These are phyloP conservation scores for Bipolaris oryzae DNA, from an alignment of 2,329 filamentous ascomycete genomes.

Conservation along the genomic window DNA sequence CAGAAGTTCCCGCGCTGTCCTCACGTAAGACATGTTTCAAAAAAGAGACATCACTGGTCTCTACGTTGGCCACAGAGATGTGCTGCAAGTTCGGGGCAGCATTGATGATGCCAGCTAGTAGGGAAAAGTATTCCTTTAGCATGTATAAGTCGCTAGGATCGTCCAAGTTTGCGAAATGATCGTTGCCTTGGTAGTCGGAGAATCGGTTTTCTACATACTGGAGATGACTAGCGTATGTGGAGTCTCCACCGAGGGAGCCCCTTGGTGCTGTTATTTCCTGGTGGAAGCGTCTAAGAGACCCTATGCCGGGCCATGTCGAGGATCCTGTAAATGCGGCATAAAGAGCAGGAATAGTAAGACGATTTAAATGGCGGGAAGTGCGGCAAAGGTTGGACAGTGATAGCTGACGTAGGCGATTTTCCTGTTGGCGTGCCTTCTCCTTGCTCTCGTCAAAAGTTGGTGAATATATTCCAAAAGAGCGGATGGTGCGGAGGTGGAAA, in stretches of 20 bases:
- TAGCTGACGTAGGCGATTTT: slow-evolving; percentile 26
- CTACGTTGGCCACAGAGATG: slow-evolving; percentile 31
- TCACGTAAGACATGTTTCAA: slow-evolving; percentile 25
- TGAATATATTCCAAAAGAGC: slow-evolving; percentile 31
- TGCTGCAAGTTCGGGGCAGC: slow-evolving; percentile 29
- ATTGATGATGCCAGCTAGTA: slow-evolving; percentile 27
- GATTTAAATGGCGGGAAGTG: slow-evolving; percentile 23
- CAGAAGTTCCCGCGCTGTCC: background rate
- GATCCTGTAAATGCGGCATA: slow-evolving; percentile 33
- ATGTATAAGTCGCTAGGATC: slow-evolving; percentile 4
- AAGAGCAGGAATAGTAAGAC: slow-evolving; percentile 28
- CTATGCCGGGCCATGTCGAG: slow-evolving; percentile 20
- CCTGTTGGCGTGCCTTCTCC: slow-evolving; percentile 28
- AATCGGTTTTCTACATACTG: slow-evolving; percentile 37
- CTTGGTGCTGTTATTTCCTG: slow-evolving; percentile 14
- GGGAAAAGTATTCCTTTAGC: slow-evolving; percentile 23
- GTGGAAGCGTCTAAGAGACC: slow-evolving; percentile 24
- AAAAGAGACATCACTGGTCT: slow-evolving; percentile 25
- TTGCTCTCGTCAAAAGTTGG: slow-evolving; percentile 24
- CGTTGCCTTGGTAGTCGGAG: slow-evolving; percentile 29
- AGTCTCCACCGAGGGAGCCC: background rate
- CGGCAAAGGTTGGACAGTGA: slow-evolving; percentile 29
- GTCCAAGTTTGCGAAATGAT: slow-evolving; percentile 17
- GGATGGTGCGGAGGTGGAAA: slow-evolving; percentile 18
- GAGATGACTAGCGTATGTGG: slow-evolving; percentile 13